A percentile compares a stretch with the other conserved stretches of the same genome.
Evolutionary conservation across 306 rosid genomes (phyloP).

Genomic region (Rubus parviflorus): DNA sequence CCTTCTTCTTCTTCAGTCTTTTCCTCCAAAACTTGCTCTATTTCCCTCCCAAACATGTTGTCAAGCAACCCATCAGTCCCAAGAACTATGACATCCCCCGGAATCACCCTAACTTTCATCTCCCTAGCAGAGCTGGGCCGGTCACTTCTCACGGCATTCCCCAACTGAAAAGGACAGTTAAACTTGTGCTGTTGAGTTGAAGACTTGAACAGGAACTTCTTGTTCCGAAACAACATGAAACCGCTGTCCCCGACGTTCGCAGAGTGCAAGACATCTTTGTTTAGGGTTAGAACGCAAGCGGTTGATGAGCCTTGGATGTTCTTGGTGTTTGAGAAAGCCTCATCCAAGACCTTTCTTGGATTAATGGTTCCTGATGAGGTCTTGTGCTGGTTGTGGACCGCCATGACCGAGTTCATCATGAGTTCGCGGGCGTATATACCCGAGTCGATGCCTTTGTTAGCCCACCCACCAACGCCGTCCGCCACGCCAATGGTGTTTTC

Average conservation of each 20-base stretch:
- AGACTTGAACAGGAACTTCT: not conserved
- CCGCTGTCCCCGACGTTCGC: constrained; percentile 23
- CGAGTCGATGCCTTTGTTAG: not conserved
- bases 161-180: constrained; percentile 14
- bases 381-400: not conserved
- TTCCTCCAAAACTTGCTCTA: not conserved
- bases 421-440: constrained; percentile 15
- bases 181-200: not conserved
- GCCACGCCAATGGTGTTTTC: not conserved
- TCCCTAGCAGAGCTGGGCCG: not conserved
- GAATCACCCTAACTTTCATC: not conserved
- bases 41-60: not conserved
- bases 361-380: not conserved
- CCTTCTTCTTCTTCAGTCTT: not conserved
- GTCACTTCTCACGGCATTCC: not conserved
- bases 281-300: constrained; percentile 1
- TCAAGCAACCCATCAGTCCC: constrained; percentile 17
- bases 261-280: not conserved
- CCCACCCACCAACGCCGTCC: not conserved
- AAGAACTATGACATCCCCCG: constrained; percentile 15
- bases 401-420: not conserved
- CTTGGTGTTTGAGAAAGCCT: not conserved
- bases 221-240: constrained; percentile 19
- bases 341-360: not conserved
- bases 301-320: constrained; percentile 15